A percentile compares a stretch with the other conserved stretches of the same genome.
phyloP scores from a whole-genome alignment of 2,329 filamentous ascomycete genomes.

The Colletotrichum sp. region DNA sequence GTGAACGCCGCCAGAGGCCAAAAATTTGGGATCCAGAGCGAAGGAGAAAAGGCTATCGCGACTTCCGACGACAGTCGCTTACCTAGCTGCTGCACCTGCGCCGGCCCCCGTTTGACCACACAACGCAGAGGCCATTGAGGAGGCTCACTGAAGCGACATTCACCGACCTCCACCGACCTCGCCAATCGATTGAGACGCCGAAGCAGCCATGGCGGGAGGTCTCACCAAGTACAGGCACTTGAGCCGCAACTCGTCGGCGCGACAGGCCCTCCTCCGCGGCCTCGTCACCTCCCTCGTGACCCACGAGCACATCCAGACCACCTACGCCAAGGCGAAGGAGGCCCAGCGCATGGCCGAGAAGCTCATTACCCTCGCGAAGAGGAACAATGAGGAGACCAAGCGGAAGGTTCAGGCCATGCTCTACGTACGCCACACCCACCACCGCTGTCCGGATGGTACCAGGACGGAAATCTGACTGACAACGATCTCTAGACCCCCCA shows the following conservation, averaged over 20 bases:
- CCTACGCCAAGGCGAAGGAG: slow-evolving; percentile 97
- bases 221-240: slow-evolving; percentile 88
- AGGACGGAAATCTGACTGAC: not conserved
- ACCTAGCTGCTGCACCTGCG: slow-evolving; percentile 9
- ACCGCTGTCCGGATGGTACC: not conserved
- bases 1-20: slow-evolving; percentile 3
- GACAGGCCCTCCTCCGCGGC: slow-evolving; percentile 92
- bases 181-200: not conserved
- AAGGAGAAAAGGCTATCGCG: not conserved
- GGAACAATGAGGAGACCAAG: slow-evolving; percentile 83
- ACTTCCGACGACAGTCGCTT: slow-evolving; percentile 16
- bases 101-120: not conserved
- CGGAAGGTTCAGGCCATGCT: slow-evolving; percentile 80
- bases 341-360: slow-evolving; percentile 93
- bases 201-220: slow-evolving; percentile 76
- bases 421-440: slow-evolving; percentile 64
- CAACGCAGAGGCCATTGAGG: slow-evolving; percentile 10
- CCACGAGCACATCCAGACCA: slow-evolving; percentile 92
- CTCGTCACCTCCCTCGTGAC: slow-evolving; percentile 93
- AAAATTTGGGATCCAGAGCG: slow-evolving; percentile 11
- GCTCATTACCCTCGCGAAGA: slow-evolving; percentile 92
- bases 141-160: slow-evolving; percentile 6
- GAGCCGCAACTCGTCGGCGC: slow-evolving; percentile 83
- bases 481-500: slow-evolving; percentile 62
- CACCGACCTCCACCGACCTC: not conserved